Conservation (phyloP, 1,284 basidiomycete genomes). For the Tilletia horrida region DNA sequence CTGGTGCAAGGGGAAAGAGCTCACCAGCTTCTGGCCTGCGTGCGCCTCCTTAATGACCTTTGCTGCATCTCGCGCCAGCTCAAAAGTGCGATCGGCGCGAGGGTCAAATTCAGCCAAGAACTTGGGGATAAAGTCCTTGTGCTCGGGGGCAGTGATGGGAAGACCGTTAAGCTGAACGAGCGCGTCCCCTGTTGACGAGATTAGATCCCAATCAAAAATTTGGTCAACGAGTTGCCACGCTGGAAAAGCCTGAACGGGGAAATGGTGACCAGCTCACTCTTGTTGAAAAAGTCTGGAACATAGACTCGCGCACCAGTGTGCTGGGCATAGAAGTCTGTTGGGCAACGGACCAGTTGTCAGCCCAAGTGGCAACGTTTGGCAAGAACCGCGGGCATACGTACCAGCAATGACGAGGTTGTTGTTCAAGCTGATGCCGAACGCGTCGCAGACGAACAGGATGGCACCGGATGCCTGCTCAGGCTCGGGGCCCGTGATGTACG, state of each 20-base stretch:
- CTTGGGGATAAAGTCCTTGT: not conserved
- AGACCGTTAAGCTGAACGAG: not conserved
- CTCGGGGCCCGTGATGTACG: constrained; percentile 26
- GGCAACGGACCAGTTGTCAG: not conserved
- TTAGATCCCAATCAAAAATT: not conserved
- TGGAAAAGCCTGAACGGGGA: no score
- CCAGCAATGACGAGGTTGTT: constrained; percentile 12
- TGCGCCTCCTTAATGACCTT: not conserved
- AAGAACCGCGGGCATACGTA: constrained; percentile 3
- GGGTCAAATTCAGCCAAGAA: not conserved
- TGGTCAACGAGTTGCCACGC: no score
- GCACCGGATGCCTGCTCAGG: constrained; percentile 14
- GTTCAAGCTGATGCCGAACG: constrained; percentile 1
- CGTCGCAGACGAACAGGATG: constrained; percentile 21
- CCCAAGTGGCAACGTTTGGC: no score
- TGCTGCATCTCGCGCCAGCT: not conserved
- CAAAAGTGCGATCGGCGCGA: not conserved
- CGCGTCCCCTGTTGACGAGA: not conserved
- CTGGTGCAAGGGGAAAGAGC: not conserved
- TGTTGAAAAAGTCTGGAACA: constrained; percentile 21
- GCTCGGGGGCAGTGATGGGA: not conserved
- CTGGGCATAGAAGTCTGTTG: constrained; percentile 26
- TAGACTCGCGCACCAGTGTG: constrained; percentile 23
- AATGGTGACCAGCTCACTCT: not conserved
- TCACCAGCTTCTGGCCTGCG: constrained; percentile 4